Evolutionary conservation across 2,329 filamentous ascomycete species (phyloP).

Genomic region (Zymoseptoria pseudotritici): DNA sequence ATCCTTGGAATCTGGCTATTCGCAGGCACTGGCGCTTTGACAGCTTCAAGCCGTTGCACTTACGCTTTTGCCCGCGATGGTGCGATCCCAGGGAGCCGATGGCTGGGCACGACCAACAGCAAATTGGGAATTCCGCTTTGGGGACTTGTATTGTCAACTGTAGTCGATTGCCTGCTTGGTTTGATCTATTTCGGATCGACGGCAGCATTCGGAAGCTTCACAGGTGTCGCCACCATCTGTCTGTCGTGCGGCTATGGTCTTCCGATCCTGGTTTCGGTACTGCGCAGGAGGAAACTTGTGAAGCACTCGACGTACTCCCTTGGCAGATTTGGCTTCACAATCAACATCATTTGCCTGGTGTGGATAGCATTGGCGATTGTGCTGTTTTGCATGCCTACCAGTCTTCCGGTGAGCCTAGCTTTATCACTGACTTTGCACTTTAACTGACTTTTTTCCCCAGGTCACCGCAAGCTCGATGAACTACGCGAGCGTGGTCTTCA

Average conservation of each 20-base stretch:
- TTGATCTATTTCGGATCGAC: slow-evolving; percentile 73
- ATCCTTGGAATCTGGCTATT: slow-evolving; percentile 72
- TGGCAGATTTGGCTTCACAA: slow-evolving; percentile 58
- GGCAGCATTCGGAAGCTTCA: slow-evolving; percentile 73
- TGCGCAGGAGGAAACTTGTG: slow-evolving; percentile 61
- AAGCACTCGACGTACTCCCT: slow-evolving; percentile 60
- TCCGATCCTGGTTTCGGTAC: slow-evolving; percentile 63
- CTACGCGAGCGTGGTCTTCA: slow-evolving; percentile 28
- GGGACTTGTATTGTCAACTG: slow-evolving; percentile 60
- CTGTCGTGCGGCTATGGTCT: slow-evolving; percentile 68
- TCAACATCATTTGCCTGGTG: slow-evolving; percentile 60
- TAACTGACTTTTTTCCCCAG: slow-evolving; percentile 3
- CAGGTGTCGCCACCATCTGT: slow-evolving; percentile 72
- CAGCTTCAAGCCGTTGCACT: slow-evolving; percentile 63
- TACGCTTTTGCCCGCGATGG: slow-evolving; percentile 68
- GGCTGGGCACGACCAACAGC: slow-evolving; percentile 49
- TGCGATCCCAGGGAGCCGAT: slow-evolving; percentile 47
- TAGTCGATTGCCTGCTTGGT: slow-evolving; percentile 63
- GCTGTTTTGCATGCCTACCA: slow-evolving; percentile 65
- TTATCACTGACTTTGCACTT: slow-evolving; percentile 3
- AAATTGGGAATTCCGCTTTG: slow-evolving; percentile 62
- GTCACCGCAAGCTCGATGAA: slow-evolving; percentile 37
- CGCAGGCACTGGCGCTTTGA: slow-evolving; percentile 66
- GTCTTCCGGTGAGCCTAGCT: slow-evolving; percentile 28
- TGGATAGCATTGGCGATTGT: slow-evolving; percentile 66